These are phyloP conservation scores for Leishmania lainsoni DNA, from an alignment of 208 protist species.

Conservation along the genomic window DNA sequence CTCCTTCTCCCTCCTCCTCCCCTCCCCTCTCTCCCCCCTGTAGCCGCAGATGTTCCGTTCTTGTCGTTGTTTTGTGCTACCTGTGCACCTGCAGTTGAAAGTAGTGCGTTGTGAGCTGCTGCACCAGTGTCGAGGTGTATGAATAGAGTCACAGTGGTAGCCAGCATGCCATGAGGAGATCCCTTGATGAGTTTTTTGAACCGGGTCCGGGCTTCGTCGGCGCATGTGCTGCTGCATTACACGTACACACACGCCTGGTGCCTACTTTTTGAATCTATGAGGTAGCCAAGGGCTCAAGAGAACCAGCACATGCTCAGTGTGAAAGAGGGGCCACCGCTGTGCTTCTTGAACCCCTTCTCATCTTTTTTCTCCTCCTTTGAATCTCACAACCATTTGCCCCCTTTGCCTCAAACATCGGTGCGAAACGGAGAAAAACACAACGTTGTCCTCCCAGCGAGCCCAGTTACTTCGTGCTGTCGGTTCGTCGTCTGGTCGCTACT, in stretches of 20 bases:
- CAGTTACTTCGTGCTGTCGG: background rate
- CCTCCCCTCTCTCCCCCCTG: background rate
- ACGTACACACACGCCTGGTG: background rate
- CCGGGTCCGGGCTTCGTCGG: background rate
- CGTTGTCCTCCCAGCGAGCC: background rate
- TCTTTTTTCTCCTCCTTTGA: constrained; percentile 4
- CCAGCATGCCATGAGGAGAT: background rate
- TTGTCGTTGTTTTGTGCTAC: background rate
- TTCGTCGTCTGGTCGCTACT: background rate
- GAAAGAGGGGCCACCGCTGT: background rate
- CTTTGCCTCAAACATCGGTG: background rate
- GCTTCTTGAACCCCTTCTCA: background rate
- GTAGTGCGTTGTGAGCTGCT: background rate
- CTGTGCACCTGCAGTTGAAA: background rate
- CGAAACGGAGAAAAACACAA: background rate
- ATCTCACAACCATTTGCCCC: background rate
- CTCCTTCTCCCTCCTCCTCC: background rate
- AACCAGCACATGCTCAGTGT: background rate
- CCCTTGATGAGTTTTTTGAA: background rate
- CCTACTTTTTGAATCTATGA: background rate
- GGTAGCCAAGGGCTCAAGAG: background rate
- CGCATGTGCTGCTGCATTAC: background rate
- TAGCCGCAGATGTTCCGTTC: background rate
- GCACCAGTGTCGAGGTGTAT: background rate
- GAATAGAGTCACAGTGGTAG: background rate